Base-by-base conservation (phyloP, 106 monocot species). In the Acanthochlamys bracteata region DNA sequence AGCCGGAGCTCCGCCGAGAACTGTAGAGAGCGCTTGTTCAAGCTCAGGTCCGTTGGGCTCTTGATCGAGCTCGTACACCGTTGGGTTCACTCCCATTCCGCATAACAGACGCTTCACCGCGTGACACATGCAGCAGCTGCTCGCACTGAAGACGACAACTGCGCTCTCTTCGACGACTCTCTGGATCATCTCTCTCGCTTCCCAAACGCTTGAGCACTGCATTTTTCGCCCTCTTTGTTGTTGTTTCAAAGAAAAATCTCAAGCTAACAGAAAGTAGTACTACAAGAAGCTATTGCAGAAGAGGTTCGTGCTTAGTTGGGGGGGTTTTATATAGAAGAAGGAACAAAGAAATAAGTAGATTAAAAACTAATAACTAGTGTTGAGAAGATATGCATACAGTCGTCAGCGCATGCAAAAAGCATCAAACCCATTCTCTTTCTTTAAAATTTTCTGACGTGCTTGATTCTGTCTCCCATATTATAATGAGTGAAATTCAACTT, bases 111-210 rank as follows among this genome's bases (percentile, higher is more conserved):
- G 63, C 84, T 92, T 86, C 65, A 92, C 76, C 0, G 86, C 84
- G 69, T 92, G 86, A 86, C 91, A 86, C 91, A 92, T 92, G 86
- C 91, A 86, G 80, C 91, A 92, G n/a, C 64, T 74, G 83, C 91
- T 92, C 57, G 76, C 58, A 74, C 91, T 92, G 81, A 92, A 92
- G 13, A 92, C 71, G 43, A 92, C 91, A 56, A 92, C 86, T 25
- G 91, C 91, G 64, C 60, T 86, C 74, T 92, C 79, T 39, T 78
- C 51, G 24, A 81, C 86, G 19, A 92, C 68, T 51, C 76, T 73
- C 76, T 86, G 83, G 64, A 90, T 83, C 47, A 74, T 55, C 72
- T 83, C 86, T 42, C 40, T 11, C 75, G 62, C 53, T 72, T 69
- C 47, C 27, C 26, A 10, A 41, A 17, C 17, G 57, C 26, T 56